Evolutionary conservation across 164 flowering plant genomes (phyloP).

Genomic region (Platanus orientalis): DNA sequence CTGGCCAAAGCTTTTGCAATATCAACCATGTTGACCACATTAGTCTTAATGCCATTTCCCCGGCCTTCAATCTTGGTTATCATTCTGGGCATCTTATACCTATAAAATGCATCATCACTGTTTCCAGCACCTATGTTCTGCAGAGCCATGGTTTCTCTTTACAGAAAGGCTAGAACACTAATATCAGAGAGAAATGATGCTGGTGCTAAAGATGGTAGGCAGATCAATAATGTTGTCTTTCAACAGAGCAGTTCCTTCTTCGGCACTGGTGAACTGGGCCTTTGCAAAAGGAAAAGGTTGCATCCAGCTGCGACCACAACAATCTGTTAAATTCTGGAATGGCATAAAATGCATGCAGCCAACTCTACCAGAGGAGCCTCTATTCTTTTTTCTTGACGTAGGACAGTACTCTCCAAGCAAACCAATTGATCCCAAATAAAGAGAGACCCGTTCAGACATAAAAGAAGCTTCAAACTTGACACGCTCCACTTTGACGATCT

Average conservation of each 20-base stretch:
- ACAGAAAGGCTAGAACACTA: background rate
- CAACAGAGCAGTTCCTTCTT: background rate
- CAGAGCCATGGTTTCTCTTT: constrained; percentile 48
- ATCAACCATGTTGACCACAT: constrained; percentile 88
- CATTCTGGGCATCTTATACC: constrained; percentile 97
- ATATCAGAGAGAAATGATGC: constrained; percentile 18
- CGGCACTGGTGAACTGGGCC: constrained; percentile 3
- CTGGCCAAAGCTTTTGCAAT: constrained; percentile 87
- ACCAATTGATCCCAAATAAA: constrained; percentile 55
- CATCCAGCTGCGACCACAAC: constrained; percentile 28
- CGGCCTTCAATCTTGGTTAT: constrained; percentile 90
- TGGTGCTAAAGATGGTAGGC: background rate
- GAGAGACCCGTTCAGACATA: constrained; percentile 66
- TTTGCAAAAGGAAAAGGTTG: constrained; percentile 26
- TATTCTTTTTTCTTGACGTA: constrained; percentile 44
- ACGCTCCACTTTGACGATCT: constrained; percentile 48
- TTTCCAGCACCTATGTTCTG: constrained; percentile 92
- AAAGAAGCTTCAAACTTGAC: constrained; percentile 50
- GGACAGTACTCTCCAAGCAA: constrained; percentile 72
- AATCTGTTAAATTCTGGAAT: constrained; percentile 6
- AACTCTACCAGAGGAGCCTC: constrained; percentile 18
- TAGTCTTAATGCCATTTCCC: constrained; percentile 95
- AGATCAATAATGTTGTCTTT: background rate
- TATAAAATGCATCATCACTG: constrained; percentile 94
- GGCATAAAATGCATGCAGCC: constrained; percentile 42